Evolutionary conservation across 2,329 filamentous ascomycete genomes (phyloP).

Genomic region (Botrytis galanthina): DNA sequence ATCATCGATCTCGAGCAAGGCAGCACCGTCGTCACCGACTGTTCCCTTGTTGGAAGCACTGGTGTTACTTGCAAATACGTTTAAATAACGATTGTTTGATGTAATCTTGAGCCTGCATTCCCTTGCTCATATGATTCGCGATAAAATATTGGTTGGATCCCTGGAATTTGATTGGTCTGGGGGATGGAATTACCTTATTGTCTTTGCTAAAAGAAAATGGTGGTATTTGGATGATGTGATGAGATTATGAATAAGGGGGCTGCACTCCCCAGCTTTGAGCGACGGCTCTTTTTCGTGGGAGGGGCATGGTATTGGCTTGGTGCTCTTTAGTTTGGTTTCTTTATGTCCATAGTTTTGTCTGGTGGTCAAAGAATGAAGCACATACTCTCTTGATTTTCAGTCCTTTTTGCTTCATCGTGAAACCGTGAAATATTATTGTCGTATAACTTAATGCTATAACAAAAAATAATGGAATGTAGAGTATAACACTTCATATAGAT

Average conservation of each 20-base stretch:
- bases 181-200: not conserved
- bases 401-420: not conserved
- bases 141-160: conserved; percentile 1
- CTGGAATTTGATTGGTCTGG: conserved; percentile 9
- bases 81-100: conserved; percentile 12
- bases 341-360: conserved; percentile 17
- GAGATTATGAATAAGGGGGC: conserved; percentile 6
- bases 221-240: conserved; percentile 2
- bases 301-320: conserved; percentile 9
- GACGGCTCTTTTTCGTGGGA: conserved; percentile 19
- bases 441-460: not conserved
- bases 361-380: not conserved
- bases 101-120: not conserved
- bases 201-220: conserved; percentile 6
- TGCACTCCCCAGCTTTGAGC: conserved; percentile 19
- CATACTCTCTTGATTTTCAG: not conserved
- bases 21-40: not conserved
- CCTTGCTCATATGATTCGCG: not conserved
- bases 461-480: not conserved
- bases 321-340: not conserved
- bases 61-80: conserved; percentile 1
- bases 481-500: too few relatives aligned
- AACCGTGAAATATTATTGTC: not conserved
- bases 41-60: not conserved
- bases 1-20: conserved; percentile 18